A percentile compares a stretch with the other conserved stretches of the same genome.
These are phyloP conservation scores for Spatholobus suberectus DNA, from an alignment of 306 rosid genomes.

Conservation along the genomic window DNA sequence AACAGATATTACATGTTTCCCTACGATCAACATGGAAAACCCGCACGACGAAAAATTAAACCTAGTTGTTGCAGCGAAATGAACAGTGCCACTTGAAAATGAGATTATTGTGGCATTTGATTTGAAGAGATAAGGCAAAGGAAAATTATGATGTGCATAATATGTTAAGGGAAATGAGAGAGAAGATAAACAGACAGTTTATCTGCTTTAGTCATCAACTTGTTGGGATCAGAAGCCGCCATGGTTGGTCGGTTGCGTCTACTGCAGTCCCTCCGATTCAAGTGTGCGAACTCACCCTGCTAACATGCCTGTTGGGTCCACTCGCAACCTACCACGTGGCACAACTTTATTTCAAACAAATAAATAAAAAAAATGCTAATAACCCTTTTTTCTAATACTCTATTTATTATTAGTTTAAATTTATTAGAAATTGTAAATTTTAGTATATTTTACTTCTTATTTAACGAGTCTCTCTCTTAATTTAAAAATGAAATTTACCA, in stretches of 20 bases:
- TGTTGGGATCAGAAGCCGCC: conserved; percentile 77
- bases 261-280: conserved; percentile 40
- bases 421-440: too few relatives aligned
- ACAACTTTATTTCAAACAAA: neutral
- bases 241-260: conserved; percentile 48
- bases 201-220: conserved; percentile 77
- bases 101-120: neutral
- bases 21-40: neutral
- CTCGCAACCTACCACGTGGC: neutral
- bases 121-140: neutral
- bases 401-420: too few relatives aligned
- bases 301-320: neutral
- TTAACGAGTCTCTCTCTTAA: too few relatives aligned
- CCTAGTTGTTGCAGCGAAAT: neutral
- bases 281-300: neutral
- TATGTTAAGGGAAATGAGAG: neutral
- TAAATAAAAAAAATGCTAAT: neutral
- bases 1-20: neutral
- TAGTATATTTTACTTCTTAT: too few relatives aligned
- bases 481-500: too few relatives aligned
- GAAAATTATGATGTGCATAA: neutral
- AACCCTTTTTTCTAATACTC: too few relatives aligned
- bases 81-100: neutral
- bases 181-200: conserved; percentile 56
- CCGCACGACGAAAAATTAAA: neutral